Conservation (phyloP, 208 protist genomes). For the Wallacemonas collosoma region DNA sequence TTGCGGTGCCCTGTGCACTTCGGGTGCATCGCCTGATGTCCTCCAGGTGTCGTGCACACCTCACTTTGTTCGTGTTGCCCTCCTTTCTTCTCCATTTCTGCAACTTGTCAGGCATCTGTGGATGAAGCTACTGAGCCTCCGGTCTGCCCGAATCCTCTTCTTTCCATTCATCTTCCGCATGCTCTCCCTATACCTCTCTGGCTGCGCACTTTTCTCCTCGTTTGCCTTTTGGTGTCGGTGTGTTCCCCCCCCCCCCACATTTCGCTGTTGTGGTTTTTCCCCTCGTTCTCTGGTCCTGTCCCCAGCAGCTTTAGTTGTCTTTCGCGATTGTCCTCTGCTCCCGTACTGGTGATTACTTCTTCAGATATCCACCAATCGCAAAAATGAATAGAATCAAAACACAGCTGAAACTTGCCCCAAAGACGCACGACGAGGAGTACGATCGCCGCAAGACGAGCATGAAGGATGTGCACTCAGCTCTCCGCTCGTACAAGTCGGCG, state of each 20-base stretch:
- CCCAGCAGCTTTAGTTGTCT: too few relatives aligned
- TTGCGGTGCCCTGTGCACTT: too few relatives aligned
- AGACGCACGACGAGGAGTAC: slow-evolving; percentile 55
- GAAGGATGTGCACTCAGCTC: slow-evolving; percentile 34
- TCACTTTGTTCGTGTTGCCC: too few relatives aligned
- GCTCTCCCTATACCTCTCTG: background rate
- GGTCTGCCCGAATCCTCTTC: too few relatives aligned
- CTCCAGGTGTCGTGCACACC: too few relatives aligned
- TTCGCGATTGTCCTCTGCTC: background rate
- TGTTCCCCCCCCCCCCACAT: too few relatives aligned
- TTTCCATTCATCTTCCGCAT: too few relatives aligned
- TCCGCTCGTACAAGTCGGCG: slow-evolving; percentile 40
- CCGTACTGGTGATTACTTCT: background rate
- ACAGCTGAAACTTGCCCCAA: slow-evolving; percentile 37
- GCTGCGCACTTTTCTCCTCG: background rate
- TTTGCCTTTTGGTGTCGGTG: background rate
- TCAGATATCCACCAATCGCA: background rate
- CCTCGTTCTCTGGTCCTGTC: background rate
- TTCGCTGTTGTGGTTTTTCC: background rate
- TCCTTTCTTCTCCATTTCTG: too few relatives aligned
- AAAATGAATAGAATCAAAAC: slow-evolving; percentile 44
- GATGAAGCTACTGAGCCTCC: too few relatives aligned
- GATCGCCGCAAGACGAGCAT: slow-evolving; percentile 27
- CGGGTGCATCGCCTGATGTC: too few relatives aligned
- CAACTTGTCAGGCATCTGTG: too few relatives aligned